Conservation (phyloP, 2,329 filamentous ascomycete species). For the Pseudogymnoascus sp. region DNA sequence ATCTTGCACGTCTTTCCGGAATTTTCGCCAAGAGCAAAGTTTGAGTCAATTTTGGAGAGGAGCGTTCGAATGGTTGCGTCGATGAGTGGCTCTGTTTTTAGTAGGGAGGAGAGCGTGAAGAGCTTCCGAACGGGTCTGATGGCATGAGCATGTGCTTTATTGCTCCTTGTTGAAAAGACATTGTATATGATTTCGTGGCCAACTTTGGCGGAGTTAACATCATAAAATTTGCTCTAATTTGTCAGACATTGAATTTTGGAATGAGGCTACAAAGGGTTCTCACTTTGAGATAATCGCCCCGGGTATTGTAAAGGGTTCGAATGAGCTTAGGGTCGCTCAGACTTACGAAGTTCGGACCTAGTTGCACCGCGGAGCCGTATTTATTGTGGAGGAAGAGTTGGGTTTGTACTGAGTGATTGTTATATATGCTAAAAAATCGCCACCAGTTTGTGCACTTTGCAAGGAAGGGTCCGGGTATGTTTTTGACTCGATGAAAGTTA, state of each 20-base stretch:
- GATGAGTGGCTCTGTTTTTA: conserved; percentile 23
- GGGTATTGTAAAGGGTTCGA: conserved; percentile 14
- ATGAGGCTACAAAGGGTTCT: background rate
- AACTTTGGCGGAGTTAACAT: conserved; percentile 17
- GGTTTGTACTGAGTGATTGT: conserved; percentile 15
- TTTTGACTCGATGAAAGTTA: conserved; percentile 10
- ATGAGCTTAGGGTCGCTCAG: conserved; percentile 18
- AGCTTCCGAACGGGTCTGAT: conserved; percentile 22
- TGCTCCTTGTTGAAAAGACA: conserved; percentile 18
- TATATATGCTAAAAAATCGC: conserved; percentile 18
- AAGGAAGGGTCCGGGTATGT: conserved; percentile 22
- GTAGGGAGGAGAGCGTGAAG: conserved; percentile 19
- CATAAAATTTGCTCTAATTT: conserved; percentile 18
- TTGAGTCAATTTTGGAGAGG: conserved; percentile 26
- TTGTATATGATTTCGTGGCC: conserved; percentile 15
- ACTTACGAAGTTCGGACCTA: conserved; percentile 23
- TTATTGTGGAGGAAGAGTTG: conserved; percentile 17
- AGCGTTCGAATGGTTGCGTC: conserved; percentile 27
- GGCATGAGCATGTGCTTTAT: conserved; percentile 14
- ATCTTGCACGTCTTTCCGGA: conserved; percentile 28
- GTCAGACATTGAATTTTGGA: background rate
- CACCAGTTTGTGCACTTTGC: conserved; percentile 23
- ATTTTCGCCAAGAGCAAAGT: conserved; percentile 25
- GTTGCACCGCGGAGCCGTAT: conserved; percentile 18
- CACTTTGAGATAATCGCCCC: conserved; percentile 18